phyloP scores from a whole-genome alignment of 2,329 filamentous ascomycete species.

The Fusarium fracticaudum region DNA sequence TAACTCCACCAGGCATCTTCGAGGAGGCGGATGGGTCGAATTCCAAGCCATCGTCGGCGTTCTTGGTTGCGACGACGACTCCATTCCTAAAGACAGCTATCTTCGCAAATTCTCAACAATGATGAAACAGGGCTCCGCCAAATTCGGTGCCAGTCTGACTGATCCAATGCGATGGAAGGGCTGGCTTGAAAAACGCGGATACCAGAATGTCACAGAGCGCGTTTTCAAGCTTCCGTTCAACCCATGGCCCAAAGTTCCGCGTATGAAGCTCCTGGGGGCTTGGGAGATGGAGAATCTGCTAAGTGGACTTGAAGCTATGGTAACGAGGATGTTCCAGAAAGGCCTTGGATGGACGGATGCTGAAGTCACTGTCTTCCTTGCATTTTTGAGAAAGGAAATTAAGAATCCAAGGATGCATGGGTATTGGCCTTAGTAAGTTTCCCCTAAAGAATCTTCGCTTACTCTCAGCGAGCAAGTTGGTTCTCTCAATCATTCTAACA shows the following conservation, averaged over 20 bases:
- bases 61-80: conserved; percentile 36
- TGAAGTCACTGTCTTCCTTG: conserved; percentile 35
- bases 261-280: conserved; percentile 59
- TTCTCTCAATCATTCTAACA: not conserved
- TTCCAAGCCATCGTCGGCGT: conserved; percentile 38
- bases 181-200: conserved; percentile 60
- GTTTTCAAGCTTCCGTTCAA: conserved; percentile 59
- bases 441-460: rapidly evolving
- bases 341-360: conserved; percentile 36
- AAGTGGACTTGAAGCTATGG: conserved; percentile 42
- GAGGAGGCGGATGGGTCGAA: conserved; percentile 31
- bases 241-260: conserved; percentile 59
- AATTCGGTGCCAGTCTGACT: conserved; percentile 44
- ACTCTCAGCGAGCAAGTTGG: rapidly evolving
- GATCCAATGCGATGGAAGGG: conserved; percentile 42
- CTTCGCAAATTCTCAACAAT: conserved; percentile 40
- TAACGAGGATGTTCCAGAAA: conserved; percentile 47
- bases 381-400: conserved; percentile 33
- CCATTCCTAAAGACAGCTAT: conserved; percentile 35
- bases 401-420: conserved; percentile 37
- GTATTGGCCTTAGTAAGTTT: conserved; percentile 38
- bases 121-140: conserved; percentile 42
- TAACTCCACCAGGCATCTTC: conserved; percentile 19
- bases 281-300: conserved; percentile 42
- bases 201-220: conserved; percentile 58